These are phyloP conservation scores for Podila verticillata DNA, from an alignment of 192 early-diverging fungal genomes.

Conservation along the genomic window DNA sequence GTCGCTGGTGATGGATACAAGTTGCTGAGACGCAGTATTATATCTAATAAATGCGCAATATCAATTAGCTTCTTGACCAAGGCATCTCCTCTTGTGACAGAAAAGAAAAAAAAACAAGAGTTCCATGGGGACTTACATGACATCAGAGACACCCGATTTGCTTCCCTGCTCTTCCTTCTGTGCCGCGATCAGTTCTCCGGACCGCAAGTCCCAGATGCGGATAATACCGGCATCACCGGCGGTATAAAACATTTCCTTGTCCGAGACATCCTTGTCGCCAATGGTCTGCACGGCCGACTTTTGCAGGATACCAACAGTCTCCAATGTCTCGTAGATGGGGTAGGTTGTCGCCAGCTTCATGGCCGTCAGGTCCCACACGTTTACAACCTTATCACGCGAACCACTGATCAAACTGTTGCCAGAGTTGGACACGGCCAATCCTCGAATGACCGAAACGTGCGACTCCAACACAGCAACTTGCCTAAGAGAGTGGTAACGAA, in stretches of 20 bases:
- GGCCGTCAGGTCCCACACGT: constrained; percentile 83
- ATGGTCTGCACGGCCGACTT: constrained; percentile 47
- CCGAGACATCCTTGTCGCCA: constrained; percentile 46
- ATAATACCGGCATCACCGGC: constrained; percentile 87
- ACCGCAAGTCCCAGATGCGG: constrained; percentile 88
- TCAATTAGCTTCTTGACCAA: not conserved
- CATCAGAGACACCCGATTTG: constrained; percentile 80
- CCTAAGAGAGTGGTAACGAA: constrained; percentile 27
- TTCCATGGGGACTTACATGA: constrained; percentile 62
- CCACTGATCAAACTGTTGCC: constrained; percentile 81
- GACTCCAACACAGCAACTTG: constrained; percentile 79
- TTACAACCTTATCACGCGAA: constrained; percentile 91
- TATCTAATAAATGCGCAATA: constrained; percentile 48
- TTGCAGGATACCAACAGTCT: constrained; percentile 82
- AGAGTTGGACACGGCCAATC: constrained; percentile 81
- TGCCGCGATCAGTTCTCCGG: constrained; percentile 72
- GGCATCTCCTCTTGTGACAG: not conserved
- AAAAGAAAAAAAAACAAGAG: constrained; percentile 9
- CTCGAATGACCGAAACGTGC: constrained; percentile 93
- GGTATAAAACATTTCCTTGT: constrained; percentile 76
- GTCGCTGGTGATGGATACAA: constrained; percentile 87
- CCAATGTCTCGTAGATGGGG: constrained; percentile 89
- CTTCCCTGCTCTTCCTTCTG: constrained; percentile 77
- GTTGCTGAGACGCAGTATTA: constrained; percentile 54
- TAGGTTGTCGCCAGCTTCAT: constrained; percentile 78